Conservation (phyloP, 2,329 filamentous ascomycete genomes). For the Aspergillus melleus region DNA sequence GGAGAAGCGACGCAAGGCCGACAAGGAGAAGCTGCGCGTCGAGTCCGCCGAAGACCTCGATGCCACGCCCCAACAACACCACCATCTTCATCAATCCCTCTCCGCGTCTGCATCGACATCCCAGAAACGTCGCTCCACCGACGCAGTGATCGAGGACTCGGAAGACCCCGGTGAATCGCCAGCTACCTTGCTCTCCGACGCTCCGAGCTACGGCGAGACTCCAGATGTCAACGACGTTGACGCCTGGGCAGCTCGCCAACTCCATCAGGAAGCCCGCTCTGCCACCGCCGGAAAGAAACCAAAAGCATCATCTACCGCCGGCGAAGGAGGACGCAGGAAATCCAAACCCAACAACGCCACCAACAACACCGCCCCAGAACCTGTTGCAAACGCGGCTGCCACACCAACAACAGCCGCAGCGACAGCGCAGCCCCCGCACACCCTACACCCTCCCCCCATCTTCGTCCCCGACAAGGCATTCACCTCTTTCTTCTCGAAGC, state of each 20-base stretch:
- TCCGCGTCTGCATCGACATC: background rate
- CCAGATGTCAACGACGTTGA: slow-evolving; percentile 70
- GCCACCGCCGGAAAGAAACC: slow-evolving; percentile 48
- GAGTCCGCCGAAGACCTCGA: slow-evolving; percentile 3
- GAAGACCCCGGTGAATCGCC: slow-evolving; percentile 34
- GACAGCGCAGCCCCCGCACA: background rate
- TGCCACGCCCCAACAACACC: background rate
- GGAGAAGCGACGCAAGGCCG: slow-evolving; percentile 77
- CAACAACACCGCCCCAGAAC: slow-evolving; percentile 1
- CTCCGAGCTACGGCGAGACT: slow-evolving; percentile 50
- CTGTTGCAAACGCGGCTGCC: slow-evolving; percentile 1
- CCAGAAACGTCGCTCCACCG: background rate
- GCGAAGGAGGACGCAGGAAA: slow-evolving; percentile 6
- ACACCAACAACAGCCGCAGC: background rate
- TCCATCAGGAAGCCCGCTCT: slow-evolving; percentile 69
- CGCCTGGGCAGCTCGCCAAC: slow-evolving; percentile 69
- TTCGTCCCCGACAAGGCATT: slow-evolving; percentile 60
- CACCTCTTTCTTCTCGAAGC: slow-evolving; percentile 82
- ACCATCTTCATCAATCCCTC: slow-evolving; percentile 24
- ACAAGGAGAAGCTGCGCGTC: slow-evolving; percentile 61
- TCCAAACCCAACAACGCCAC: background rate
- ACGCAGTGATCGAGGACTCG: slow-evolving; percentile 26
- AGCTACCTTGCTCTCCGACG: slow-evolving; percentile 21
- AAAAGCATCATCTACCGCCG: slow-evolving; percentile 10
- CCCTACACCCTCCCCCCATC: slow-evolving; percentile 20